These are phyloP conservation scores for Gilbertella persicaria DNA, from an alignment of 371 early-diverging fungal species.

Conservation along the genomic window DNA sequence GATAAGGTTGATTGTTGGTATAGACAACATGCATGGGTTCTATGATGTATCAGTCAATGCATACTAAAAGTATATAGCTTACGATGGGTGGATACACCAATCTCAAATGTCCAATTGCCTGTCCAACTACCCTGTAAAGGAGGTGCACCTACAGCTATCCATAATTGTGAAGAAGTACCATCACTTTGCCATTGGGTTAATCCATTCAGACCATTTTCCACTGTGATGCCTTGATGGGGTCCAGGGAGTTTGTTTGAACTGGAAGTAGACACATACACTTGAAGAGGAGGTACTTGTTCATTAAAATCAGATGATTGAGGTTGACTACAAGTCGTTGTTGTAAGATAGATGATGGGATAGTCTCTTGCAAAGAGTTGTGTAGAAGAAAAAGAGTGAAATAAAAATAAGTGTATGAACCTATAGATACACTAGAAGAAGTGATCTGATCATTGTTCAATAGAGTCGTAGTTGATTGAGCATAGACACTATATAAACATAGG, in stretches of 20 bases:
- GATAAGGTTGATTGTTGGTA: conserved; percentile 25
- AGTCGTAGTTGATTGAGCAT: conserved; percentile 9
- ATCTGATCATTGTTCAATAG: conserved; percentile 19
- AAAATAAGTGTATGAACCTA: conserved; percentile 12
- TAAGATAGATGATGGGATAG: conserved; percentile 29
- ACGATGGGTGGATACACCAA: conserved; percentile 57
- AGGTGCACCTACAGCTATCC: conserved; percentile 50
- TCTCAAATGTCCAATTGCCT: conserved; percentile 59
- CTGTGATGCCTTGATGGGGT: conserved; percentile 38
- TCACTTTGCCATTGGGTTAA: conserved; percentile 38
- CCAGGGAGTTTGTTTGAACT: conserved; percentile 46
- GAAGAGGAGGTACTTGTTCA: conserved; percentile 38
- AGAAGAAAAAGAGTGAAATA: conserved; percentile 20
- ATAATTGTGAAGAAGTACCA: conserved; percentile 20
- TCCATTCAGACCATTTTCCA: conserved; percentile 32
- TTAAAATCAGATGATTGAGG: conserved; percentile 32
- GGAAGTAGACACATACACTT: conserved; percentile 47
- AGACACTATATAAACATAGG: too few species aligned
- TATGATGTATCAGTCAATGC: conserved; percentile 2
- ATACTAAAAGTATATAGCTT: conserved; percentile 7
- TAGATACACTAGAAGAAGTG: conserved; percentile 6
- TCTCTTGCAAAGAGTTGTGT: conserved; percentile 17
- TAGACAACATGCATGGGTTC: conserved; percentile 35
- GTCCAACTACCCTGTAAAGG: conserved; percentile 34
- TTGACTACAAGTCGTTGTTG: conserved; percentile 36